A percentile compares a stretch with the other conserved stretches of the same genome.
These are phyloP conservation scores for Xerocomus spinulosus DNA, from an alignment of 768 basidiomycete genomes.

Conservation along the genomic window DNA sequence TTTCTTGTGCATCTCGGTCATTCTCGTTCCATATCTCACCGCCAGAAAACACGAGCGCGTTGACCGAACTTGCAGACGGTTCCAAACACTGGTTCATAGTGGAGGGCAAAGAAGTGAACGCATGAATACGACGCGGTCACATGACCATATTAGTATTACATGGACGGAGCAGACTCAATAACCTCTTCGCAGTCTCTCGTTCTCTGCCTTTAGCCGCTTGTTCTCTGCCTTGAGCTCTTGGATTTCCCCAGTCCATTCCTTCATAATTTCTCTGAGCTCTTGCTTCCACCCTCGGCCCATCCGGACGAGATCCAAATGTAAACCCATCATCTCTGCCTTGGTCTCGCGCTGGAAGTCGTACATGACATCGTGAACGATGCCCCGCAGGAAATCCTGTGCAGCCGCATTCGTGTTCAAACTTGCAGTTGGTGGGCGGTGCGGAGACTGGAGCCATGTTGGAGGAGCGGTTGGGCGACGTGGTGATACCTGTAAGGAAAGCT, in stretches of 20 bases:
- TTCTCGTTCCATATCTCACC: conserved; percentile 22
- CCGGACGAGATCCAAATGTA: conserved; percentile 68
- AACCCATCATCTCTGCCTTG: conserved; percentile 64
- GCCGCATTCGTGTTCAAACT: conserved; percentile 29
- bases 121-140: conserved; percentile 2
- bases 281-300: conserved; percentile 68
- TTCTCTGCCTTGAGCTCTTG: conserved; percentile 42
- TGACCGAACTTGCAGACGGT: conserved; percentile 12
- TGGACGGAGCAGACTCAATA: conserved; percentile 26
- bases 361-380: conserved; percentile 67
- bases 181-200: conserved; percentile 50
- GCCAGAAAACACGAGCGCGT: conserved; percentile 30
- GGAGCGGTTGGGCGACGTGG: conserved; percentile 42
- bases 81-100: conserved; percentile 8
- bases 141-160: background rate
- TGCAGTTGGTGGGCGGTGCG: conserved; percentile 29
- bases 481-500: conserved; percentile 53
- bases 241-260: conserved; percentile 58
- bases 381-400: conserved; percentile 56
- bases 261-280: conserved; percentile 59
- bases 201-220: conserved; percentile 59
- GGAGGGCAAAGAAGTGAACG: background rate
- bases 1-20: conserved; percentile 6
- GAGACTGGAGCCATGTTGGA: conserved; percentile 38
- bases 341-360: conserved; percentile 68